Base-by-base conservation (phyloP, 2,329 filamentous ascomycete genomes). In the Chlorencoelia australis region DNA sequence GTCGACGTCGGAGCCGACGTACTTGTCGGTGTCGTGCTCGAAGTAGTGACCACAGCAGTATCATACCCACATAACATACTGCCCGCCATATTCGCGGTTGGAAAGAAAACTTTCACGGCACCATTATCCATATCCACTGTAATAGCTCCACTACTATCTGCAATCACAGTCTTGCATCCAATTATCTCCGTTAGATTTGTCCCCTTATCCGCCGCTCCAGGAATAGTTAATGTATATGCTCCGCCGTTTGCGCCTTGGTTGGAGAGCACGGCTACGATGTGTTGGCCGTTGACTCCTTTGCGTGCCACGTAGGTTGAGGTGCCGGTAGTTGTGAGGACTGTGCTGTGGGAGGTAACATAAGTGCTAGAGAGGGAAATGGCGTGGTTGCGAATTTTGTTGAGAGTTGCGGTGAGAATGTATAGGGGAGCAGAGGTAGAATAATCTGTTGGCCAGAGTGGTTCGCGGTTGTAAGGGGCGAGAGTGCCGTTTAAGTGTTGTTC, bases 401-500 rank as follows among this genome's bases (percentile, higher is more conserved):
- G 26, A 13, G 25, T 22, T 16, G 29, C 16, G 15, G 66, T 60
- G n/a, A 56, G 49, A 11, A 42, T 43, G 47, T 67, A 67, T 2
- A 66, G 49, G 4, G 57, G 50, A 4, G 55, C 42, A 1, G 45
- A 47, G 1, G 56, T 66, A 17, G 50, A 41, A 39, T 63, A 67
- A 0, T 3, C 57, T 56, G 33, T 34, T 1, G 59, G 42, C 65
- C 64, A 68, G 21, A 59, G 49, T 2, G 63, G 62, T 48, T 67
- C 64, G 4, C 64, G 62, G 43, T 66, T 63, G 20, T 49, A 27
- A 1, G 63, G 63, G 17, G 59, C 60, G 10, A 22, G 43, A 4
- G 36, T 43, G 11, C 63, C 63, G 7, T 55, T 48, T 48, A 62
- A 65, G 48, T 66, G 63, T 38, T 71, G 68, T 50, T 71, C 68